phyloP scores from a whole-genome alignment of 2,329 filamentous ascomycete species.

The Nemania sp. region DNA sequence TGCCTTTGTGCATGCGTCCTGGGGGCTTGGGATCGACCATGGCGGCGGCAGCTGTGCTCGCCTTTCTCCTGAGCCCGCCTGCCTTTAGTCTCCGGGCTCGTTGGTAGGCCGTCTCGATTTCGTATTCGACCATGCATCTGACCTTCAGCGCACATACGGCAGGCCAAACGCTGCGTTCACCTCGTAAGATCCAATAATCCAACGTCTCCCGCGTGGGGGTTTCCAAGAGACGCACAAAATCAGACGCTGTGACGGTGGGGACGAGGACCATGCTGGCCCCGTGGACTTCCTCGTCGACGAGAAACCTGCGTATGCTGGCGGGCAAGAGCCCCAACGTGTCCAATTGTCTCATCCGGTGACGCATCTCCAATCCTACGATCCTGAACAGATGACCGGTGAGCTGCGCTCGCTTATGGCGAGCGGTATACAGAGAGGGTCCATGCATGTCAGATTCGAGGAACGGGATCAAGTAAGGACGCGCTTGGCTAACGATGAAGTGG shows the following conservation, averaged over 20 bases:
- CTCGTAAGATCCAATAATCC: slow-evolving; percentile 82
- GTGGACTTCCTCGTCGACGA: slow-evolving; percentile 82
- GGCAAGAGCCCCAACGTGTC: slow-evolving; percentile 78
- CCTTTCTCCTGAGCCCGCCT: slow-evolving; percentile 53
- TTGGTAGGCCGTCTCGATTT: slow-evolving; percentile 85
- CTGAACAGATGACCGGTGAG: slow-evolving; percentile 64
- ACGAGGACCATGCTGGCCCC: slow-evolving; percentile 80
- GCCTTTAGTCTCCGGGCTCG: slow-evolving; percentile 68
- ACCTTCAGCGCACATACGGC: slow-evolving; percentile 81
- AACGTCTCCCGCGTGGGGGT: slow-evolving; percentile 76
- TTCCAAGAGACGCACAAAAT: slow-evolving; percentile 81
- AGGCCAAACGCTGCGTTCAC: slow-evolving; percentile 90
- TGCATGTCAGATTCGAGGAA: slow-evolving; percentile 83
- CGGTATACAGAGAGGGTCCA: slow-evolving; percentile 67
- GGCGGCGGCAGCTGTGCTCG: slow-evolving; percentile 34
- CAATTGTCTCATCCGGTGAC: slow-evolving; percentile 80
- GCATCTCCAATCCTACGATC: slow-evolving; percentile 75
- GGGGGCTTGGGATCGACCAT: slow-evolving; percentile 16
- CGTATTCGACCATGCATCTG: slow-evolving; percentile 82
- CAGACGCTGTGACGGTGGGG: slow-evolving; percentile 72
- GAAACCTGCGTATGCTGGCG: slow-evolving; percentile 69
- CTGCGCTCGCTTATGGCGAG: slow-evolving; percentile 61
- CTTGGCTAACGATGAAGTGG: slow-evolving; percentile 93
- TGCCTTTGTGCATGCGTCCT: slow-evolving; percentile 1
- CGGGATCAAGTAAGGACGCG: slow-evolving; percentile 84